phyloP scores from a whole-genome alignment of 2,329 filamentous ascomycete genomes.

The Fusarium kyushuense region DNA sequence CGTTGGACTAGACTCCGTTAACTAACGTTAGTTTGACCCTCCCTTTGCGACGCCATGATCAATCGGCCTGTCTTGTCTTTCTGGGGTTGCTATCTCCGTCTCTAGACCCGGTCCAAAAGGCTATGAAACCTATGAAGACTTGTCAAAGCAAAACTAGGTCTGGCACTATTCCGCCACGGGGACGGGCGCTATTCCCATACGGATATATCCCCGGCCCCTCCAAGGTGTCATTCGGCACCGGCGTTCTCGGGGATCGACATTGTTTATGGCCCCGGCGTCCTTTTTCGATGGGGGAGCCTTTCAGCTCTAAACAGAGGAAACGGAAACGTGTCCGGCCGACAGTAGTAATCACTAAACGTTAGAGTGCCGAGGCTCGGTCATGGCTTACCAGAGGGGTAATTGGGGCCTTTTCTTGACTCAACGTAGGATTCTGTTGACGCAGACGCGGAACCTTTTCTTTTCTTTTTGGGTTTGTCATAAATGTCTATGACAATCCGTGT shows the following conservation, averaged over 20 bases:
- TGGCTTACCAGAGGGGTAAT: constrained; percentile 19
- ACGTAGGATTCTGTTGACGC: background rate
- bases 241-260: constrained; percentile 38
- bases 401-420: constrained; percentile 25
- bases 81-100: constrained; percentile 36
- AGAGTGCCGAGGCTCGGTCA: constrained; percentile 24
- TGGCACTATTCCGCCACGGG: constrained; percentile 21
- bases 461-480: constrained; percentile 1
- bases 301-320: constrained; percentile 26
- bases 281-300: constrained; percentile 15
- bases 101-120: constrained; percentile 13
- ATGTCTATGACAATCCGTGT: background rate
- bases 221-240: constrained; percentile 29
- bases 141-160: constrained; percentile 5
- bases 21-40: constrained; percentile 2
- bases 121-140: background rate
- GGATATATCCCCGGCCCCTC: constrained; percentile 42
- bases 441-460: constrained; percentile 1
- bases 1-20: background rate
- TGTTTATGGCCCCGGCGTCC: constrained; percentile 11
- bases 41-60: background rate
- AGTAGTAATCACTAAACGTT: background rate
- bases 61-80: constrained; percentile 29
- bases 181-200: constrained; percentile 45
- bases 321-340: constrained; percentile 12